These are phyloP conservation scores for Hsuehochloa calcarea DNA, from an alignment of 176 grass and related monocot genomes.

Conservation along the genomic window DNA sequence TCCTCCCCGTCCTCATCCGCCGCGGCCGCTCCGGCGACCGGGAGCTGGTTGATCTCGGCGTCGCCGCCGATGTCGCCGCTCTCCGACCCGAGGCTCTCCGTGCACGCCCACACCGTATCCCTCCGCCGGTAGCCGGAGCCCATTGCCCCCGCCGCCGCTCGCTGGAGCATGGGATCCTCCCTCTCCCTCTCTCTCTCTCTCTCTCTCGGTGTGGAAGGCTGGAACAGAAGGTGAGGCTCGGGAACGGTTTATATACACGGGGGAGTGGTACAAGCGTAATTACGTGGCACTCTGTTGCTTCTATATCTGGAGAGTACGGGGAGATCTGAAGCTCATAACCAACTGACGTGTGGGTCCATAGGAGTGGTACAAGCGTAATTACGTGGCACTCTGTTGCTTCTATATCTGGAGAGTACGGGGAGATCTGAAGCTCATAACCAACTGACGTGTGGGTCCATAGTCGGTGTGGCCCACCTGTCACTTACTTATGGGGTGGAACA, in stretches of 20 bases:
- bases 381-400: not conserved
- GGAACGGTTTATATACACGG: slow-evolving; percentile 16
- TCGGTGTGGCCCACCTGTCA: not conserved
- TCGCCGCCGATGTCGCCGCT: slow-evolving; percentile 58
- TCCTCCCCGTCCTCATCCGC: not conserved
- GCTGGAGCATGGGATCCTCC: slow-evolving; percentile 12
- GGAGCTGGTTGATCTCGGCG: slow-evolving; percentile 36
- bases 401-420: not conserved
- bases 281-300: not conserved
- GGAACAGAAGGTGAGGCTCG: not conserved
- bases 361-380: not conserved
- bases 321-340: not conserved
- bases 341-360: slow-evolving; percentile 19
- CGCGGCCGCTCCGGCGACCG: not conserved
- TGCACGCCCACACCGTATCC: slow-evolving; percentile 46
- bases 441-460: not conserved
- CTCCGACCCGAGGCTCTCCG: slow-evolving; percentile 74
- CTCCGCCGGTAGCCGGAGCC: not conserved
- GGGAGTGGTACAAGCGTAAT: not conserved
- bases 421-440: not conserved
- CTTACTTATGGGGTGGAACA: not conserved
- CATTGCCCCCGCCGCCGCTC: not conserved
- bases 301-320: not conserved
- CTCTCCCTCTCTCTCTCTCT: not conserved
- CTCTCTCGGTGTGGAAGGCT: not conserved